Conservation (phyloP, 2,329 filamentous ascomycete genomes). For the Seiridium unicorne region DNA sequence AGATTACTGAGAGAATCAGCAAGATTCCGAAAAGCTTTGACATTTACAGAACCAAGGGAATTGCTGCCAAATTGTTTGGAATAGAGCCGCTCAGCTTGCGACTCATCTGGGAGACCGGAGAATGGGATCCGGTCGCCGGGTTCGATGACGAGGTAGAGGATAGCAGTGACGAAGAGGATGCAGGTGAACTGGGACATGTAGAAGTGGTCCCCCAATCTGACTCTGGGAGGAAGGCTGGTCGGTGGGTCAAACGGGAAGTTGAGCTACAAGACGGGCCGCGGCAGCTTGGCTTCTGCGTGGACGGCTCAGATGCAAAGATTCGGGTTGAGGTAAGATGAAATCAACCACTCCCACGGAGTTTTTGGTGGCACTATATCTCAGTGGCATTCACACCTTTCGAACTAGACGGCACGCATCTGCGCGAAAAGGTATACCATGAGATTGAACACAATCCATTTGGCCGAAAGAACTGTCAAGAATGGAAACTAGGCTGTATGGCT, state of each 20-base stretch:
- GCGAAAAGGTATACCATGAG: too few species aligned
- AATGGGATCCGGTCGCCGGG: constrained; percentile 76
- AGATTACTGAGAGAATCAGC: constrained; percentile 27
- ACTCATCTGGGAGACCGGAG: constrained; percentile 85
- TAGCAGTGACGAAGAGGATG: constrained; percentile 51
- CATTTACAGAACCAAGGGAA: constrained; percentile 77
- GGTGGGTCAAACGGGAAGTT: constrained; percentile 75
- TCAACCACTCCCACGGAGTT: too few species aligned
- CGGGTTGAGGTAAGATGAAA: constrained; percentile 60
- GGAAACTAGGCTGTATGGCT: too few species aligned
- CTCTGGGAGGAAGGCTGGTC: constrained; percentile 38
- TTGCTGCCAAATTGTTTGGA: constrained; percentile 70
- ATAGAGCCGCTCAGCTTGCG: constrained; percentile 62
- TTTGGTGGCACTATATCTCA: too few species aligned
- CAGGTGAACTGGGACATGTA: neutral
- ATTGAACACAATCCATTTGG: too few species aligned
- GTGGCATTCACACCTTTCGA: too few species aligned
- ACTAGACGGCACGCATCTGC: too few species aligned
- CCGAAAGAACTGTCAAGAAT: too few species aligned
- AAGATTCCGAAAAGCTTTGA: constrained; percentile 75
- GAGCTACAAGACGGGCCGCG: constrained; percentile 78
- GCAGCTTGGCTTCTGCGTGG: constrained; percentile 80
- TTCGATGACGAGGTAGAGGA: constrained; percentile 58
- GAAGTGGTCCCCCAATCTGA: constrained; percentile 20
- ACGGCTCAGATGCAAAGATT: constrained; percentile 68